phyloP scores from a whole-genome alignment of 306 rosid genomes.

The Quercus aquifolioides region DNA sequence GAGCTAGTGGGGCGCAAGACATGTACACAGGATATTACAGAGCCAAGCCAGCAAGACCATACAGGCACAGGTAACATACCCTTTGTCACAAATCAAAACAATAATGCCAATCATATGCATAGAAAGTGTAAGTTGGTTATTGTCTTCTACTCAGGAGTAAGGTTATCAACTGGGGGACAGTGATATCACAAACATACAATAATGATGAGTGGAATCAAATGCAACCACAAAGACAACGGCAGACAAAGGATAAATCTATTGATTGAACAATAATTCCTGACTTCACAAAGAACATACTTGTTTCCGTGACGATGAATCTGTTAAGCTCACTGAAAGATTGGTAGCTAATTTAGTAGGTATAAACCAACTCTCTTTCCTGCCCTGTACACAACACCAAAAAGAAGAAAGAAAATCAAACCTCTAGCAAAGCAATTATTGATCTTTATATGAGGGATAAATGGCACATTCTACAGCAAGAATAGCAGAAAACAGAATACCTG shows the following conservation, averaged over 20 bases:
- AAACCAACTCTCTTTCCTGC: slow-evolving; percentile 95
- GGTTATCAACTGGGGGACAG: background rate
- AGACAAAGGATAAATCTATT: background rate
- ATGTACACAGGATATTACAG: background rate
- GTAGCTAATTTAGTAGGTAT: slow-evolving; percentile 93
- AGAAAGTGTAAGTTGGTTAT: background rate
- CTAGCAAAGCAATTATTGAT: slow-evolving; percentile 16
- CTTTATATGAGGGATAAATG: slow-evolving; percentile 13
- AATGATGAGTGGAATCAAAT: slow-evolving; percentile 17
- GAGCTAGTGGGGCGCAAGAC: background rate
- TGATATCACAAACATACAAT: slow-evolving; percentile 7
- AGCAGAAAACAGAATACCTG: slow-evolving; percentile 55
- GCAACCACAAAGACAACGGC: background rate
- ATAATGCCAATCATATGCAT: background rate
- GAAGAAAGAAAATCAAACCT: background rate
- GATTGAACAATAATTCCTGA: background rate
- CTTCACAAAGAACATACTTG: slow-evolving; percentile 37
- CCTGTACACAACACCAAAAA: slow-evolving; percentile 47
- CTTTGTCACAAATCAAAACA: background rate
- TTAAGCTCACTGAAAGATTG: slow-evolving; percentile 89
- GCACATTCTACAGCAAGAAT: slow-evolving; percentile 19
- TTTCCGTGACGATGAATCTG: slow-evolving; percentile 82
- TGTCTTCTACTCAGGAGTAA: background rate
- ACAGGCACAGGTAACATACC: background rate
- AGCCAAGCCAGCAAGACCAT: background rate